A percentile compares a stretch with the other conserved stretches of the same genome.
Conservation (phyloP, 306 rosid species). For the Trifolium fragiferum region DNA sequence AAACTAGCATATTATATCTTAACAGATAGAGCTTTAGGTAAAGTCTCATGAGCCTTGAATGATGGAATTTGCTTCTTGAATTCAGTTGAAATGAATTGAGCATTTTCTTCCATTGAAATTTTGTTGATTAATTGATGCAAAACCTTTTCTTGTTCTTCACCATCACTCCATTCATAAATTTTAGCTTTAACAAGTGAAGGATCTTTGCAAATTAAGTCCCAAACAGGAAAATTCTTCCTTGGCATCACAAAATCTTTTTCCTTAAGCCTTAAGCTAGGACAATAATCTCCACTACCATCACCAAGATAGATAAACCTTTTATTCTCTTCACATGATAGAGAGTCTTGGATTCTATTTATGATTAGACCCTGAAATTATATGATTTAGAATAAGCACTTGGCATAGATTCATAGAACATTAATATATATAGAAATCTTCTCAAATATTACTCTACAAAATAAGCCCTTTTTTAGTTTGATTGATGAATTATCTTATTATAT, state of each 20-base stretch:
- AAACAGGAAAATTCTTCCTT: slow-evolving; percentile 64
- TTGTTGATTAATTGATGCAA: slow-evolving; percentile 48
- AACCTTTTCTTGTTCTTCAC: slow-evolving; percentile 51
- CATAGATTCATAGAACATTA: background rate
- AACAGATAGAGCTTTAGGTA: slow-evolving; percentile 44
- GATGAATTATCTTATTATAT: background rate
- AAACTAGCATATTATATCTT: slow-evolving; percentile 35
- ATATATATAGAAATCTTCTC: background rate
- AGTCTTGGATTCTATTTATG: slow-evolving; percentile 54
- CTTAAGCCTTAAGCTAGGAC: slow-evolving; percentile 64
- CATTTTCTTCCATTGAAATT: slow-evolving; percentile 44
- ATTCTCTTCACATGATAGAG: slow-evolving; percentile 31
- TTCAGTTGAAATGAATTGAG: slow-evolving; percentile 45
- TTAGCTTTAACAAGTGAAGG: slow-evolving; percentile 56
- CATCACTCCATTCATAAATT: slow-evolving; percentile 65
- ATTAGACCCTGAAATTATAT: slow-evolving; percentile 48
- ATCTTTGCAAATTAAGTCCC: slow-evolving; percentile 65
- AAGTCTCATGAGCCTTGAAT: slow-evolving; percentile 47
- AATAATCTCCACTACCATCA: slow-evolving; percentile 65
- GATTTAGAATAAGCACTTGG: background rate
- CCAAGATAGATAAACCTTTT: slow-evolving; percentile 68
- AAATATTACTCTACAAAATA: background rate
- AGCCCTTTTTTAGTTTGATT: background rate
- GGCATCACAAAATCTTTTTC: slow-evolving; percentile 65
- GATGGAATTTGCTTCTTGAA: slow-evolving; percentile 52